Base-by-base conservation (phyloP, 1,284 basidiomycete genomes). In the Trametes polyzona region DNA sequence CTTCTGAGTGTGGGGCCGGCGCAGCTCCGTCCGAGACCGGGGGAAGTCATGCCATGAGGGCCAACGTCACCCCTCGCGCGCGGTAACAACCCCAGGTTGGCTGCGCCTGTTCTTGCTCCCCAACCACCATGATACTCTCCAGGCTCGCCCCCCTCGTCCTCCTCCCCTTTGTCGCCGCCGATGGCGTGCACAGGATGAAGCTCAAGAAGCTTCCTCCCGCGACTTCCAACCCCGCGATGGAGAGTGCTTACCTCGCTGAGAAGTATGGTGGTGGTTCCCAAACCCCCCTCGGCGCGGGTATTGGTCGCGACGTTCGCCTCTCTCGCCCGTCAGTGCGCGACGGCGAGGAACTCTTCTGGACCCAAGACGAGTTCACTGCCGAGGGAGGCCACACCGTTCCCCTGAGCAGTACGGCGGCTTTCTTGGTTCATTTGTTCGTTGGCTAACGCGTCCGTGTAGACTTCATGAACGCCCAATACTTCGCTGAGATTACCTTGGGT, bases 381-480 rank as follows among this genome's bases (percentile, higher is more conserved):
- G 85, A 90, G 61, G 90, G 87, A 55, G 95, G 94, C 36, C 96
- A 99, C 74, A 77, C 79, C 48, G 93, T 98, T 43, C 96, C 96
- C 58, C 82, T 99, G 47, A 90, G 83, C 69, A 96, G 95, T 97
- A 69, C 63, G 92, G 4, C n/a, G 1, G 3, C 2, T 7, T 19
- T 12, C 11, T 29, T 1, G 2, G 3, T 7, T 39, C n/a, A 9
- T 14, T 1, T 3, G 17, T 17, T 37, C 39, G 16, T 26, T 23
- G 21, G 47, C 30, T 46, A 53, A 47, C 23, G 36, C 36, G 39
- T 23, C 7, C 14, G 52, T 82, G n/a, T 63, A 86, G 96, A 99
- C 81, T 99, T 95, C 78, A 87, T 97, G 86, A 98, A 98, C 72
- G 96, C 96, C 26, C 96, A 99, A 76, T 98, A 99, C 79, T 99